Percentiles rank a stretch among this genome's conserved stretches.
Evolutionary conservation across 768 basidiomycete genomes (phyloP).

Genomic region (Agaricus sinodeliciosus): DNA sequence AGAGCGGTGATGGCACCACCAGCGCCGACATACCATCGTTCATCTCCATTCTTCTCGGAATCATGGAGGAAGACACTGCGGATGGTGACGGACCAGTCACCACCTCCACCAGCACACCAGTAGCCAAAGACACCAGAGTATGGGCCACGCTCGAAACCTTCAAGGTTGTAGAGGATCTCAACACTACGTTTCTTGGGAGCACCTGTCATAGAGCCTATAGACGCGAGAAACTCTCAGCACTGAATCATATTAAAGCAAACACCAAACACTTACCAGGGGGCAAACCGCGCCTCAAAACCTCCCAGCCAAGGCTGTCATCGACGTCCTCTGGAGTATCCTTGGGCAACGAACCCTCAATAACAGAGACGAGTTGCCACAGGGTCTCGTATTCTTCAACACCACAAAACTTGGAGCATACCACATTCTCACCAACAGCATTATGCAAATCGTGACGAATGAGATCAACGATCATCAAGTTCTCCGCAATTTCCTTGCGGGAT

Average conservation of each 20-base stretch:
- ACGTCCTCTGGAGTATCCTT: conserved; percentile 24
- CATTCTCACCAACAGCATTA: conserved; percentile 74
- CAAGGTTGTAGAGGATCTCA: conserved; percentile 79
- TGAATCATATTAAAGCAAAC: neutral
- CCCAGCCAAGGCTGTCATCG: conserved; percentile 62
- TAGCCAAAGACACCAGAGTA: conserved; percentile 96
- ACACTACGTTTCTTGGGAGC: conserved; percentile 94
- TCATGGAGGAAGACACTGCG: conserved; percentile 84
- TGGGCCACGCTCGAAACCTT: conserved; percentile 63
- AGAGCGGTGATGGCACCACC: conserved; percentile 95
- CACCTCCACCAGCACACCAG: conserved; percentile 81
- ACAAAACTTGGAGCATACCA: conserved; percentile 81
- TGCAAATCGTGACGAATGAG: conserved; percentile 92
- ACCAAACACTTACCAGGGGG: conserved; percentile 65
- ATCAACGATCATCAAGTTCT: conserved; percentile 98
- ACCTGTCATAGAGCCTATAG: conserved; percentile 90
- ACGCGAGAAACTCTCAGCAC: neutral
- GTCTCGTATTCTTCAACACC: conserved; percentile 88
- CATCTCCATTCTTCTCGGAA: conserved; percentile 17
- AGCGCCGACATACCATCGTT: conserved; percentile 79
- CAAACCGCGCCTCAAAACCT: conserved; percentile 69
- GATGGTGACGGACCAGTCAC: conserved; percentile 93
- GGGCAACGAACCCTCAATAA: conserved; percentile 68
- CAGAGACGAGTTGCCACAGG: conserved; percentile 93
- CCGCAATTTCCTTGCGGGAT: conserved; percentile 85